Evolutionary conservation across 805 yeast genomes (phyloP).

Genomic region (Maudiozyma bulderi): DNA sequence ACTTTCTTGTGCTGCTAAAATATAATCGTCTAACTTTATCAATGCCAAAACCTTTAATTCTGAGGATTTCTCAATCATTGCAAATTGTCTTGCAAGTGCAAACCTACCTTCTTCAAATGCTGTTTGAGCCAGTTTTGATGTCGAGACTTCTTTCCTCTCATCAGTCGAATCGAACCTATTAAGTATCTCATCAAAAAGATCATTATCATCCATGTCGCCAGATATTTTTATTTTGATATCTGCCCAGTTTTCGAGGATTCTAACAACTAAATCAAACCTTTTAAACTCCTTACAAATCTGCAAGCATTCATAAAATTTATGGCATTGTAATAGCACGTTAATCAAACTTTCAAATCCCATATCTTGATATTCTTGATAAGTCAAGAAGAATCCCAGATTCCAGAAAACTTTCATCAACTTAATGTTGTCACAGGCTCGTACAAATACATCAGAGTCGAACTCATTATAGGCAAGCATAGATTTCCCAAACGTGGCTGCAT

Average conservation of each 20-base stretch:
- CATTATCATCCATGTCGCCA: conserved; percentile 45
- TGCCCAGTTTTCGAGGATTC: conserved; percentile 73
- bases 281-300: conserved; percentile 45
- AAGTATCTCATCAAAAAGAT: conserved; percentile 42
- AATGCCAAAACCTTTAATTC: conserved; percentile 53
- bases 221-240: conserved; percentile 53
- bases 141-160: conserved; percentile 32
- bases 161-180: conserved; percentile 6
- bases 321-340: conserved; percentile 46
- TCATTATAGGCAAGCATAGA: conserved; percentile 39
- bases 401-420: conserved; percentile 62
- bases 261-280: conserved; percentile 34
- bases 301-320: conserved; percentile 52
- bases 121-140: conserved; percentile 17
- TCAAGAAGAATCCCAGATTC: conserved; percentile 58
- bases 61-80: conserved; percentile 53
- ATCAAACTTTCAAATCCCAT: conserved; percentile 53
- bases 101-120: conserved; percentile 58
- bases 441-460: conserved; percentile 51
- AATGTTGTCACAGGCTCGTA: conserved; percentile 50
- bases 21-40: conserved; percentile 62
- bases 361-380: conserved; percentile 42
- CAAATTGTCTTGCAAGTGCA: conserved; percentile 54
- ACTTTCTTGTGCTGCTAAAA: conserved; percentile 57
- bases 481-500: conserved; percentile 84